Conservation (phyloP, 345 rosid genomes). For the Diplotaxis tenuifolia region DNA sequence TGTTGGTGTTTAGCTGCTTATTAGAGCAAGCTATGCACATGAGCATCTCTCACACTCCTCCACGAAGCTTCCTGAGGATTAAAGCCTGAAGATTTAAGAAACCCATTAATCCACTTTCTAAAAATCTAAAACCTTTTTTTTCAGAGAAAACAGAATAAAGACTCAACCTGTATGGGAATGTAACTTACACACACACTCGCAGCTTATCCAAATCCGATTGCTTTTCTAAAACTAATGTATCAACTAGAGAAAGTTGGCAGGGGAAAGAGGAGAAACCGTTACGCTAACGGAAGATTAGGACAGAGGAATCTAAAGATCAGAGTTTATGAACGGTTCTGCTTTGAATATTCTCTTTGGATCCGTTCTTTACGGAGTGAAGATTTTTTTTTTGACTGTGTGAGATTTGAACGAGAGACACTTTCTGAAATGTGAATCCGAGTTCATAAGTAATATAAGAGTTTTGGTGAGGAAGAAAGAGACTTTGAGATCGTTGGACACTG, state of each 20-base stretch:
- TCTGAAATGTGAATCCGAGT: slow-evolving; percentile 17
- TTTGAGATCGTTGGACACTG: slow-evolving; percentile 34
- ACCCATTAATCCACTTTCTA: background rate
- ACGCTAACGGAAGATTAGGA: background rate
- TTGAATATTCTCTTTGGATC: background rate
- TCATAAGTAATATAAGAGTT: slow-evolving; percentile 28
- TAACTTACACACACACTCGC: background rate
- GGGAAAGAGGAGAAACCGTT: slow-evolving; percentile 8
- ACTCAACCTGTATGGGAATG: slow-evolving; percentile 11
- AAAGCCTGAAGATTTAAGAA: background rate
- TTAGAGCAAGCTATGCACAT: slow-evolving; percentile 88
- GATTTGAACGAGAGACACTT: slow-evolving; percentile 34
- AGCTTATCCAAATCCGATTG: slow-evolving; percentile 3
- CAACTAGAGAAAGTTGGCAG: slow-evolving; percentile 8
- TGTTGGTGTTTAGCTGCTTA: slow-evolving; percentile 54
- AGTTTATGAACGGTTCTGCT: slow-evolving; percentile 4
- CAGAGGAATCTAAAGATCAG: slow-evolving; percentile 37
- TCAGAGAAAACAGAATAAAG: background rate
- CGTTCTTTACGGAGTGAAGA: background rate
- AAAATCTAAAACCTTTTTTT: background rate
- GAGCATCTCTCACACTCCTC: slow-evolving; percentile 48
- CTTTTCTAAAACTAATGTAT: slow-evolving; percentile 3
- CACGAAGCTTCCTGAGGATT: slow-evolving; percentile 5
- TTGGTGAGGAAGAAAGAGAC: background rate
- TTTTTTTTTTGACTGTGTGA: slow-evolving; percentile 17